A percentile compares a stretch with the other conserved stretches of the same genome.
phyloP scores from a whole-genome alignment of 345 rosid species.

The Capsella bursapastoris region DNA sequence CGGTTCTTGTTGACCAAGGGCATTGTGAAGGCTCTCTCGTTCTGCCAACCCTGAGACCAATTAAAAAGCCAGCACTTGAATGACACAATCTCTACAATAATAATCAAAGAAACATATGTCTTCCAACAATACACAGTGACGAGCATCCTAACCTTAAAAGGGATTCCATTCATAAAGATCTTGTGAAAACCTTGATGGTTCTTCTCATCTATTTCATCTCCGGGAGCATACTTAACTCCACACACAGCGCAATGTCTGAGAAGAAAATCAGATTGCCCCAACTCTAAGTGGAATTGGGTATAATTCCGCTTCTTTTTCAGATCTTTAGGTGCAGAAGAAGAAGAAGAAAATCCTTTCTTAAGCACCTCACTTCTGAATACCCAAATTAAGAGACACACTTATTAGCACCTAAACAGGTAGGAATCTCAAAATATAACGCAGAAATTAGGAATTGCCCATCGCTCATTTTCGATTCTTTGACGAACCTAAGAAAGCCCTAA shows the following conservation, averaged over 20 bases:
- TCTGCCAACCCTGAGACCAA: constrained; percentile 64
- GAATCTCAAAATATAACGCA: neutral
- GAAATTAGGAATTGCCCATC: neutral
- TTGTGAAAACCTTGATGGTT: constrained; percentile 67
- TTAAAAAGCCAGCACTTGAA: too few species aligned
- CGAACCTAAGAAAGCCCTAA: neutral
- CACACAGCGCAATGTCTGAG: constrained; percentile 63
- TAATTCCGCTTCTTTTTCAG: constrained; percentile 79
- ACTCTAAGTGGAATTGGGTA: constrained; percentile 77
- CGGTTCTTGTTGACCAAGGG: constrained; percentile 51
- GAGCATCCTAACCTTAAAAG: constrained; percentile 58
- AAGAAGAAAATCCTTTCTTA: constrained; percentile 28
- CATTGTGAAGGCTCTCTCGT: constrained; percentile 57
- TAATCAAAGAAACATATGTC: too few species aligned
- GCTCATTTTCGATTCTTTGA: neutral
- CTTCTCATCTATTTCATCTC: constrained; percentile 79
- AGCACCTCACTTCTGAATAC: constrained; percentile 31
- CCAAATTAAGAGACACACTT: neutral
- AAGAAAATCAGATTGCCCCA: constrained; percentile 90
- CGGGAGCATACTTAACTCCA: constrained; percentile 70
- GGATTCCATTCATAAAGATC: constrained; percentile 67
- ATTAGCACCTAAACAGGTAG: neutral
- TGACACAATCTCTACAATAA: too few species aligned
- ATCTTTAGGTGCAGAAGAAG: constrained; percentile 29
- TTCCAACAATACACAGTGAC: neutral